phyloP scores from a whole-genome alignment of 345 rosid species.

The Camelina laxa region DNA sequence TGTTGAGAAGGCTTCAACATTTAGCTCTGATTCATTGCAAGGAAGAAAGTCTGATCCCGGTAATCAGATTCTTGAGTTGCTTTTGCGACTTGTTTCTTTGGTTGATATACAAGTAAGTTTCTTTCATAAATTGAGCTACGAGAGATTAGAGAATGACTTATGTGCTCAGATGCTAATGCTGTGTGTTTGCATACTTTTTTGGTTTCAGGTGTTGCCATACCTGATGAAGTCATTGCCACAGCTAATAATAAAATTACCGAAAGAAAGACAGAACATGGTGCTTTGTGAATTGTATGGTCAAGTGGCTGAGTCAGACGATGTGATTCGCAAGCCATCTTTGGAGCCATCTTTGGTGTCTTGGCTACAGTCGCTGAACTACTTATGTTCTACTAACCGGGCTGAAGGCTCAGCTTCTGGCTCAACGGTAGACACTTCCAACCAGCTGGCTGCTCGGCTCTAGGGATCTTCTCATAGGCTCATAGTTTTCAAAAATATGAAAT shows the following conservation, averaged over 20 bases:
- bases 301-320: constrained; percentile 94
- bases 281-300: constrained; percentile 77
- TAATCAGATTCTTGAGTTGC: constrained; percentile 73
- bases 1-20: constrained; percentile 64
- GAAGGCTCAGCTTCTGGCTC: constrained; percentile 35
- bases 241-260: constrained; percentile 65
- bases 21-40: constrained; percentile 56
- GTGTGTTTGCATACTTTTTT: background rate
- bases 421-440: constrained; percentile 37
- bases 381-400: constrained; percentile 54
- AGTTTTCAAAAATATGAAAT: constrained; percentile 20
- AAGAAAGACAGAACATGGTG: constrained; percentile 74
- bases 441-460: constrained; percentile 53
- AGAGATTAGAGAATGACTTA: background rate
- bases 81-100: constrained; percentile 71
- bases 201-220: constrained; percentile 71
- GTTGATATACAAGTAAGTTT: constrained; percentile 84
- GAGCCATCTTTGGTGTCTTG: constrained; percentile 87
- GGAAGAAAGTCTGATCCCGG: constrained; percentile 72
- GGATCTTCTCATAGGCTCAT: background rate
- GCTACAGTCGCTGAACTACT: constrained; percentile 81
- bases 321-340: constrained; percentile 85
- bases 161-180: constrained; percentile 14
- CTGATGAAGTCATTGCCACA: constrained; percentile 84
- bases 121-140: constrained; percentile 6